Evolutionary conservation across 495 filamentous ascomycete species (phyloP).

Genomic region (Trichodelitschia bisporula): DNA sequence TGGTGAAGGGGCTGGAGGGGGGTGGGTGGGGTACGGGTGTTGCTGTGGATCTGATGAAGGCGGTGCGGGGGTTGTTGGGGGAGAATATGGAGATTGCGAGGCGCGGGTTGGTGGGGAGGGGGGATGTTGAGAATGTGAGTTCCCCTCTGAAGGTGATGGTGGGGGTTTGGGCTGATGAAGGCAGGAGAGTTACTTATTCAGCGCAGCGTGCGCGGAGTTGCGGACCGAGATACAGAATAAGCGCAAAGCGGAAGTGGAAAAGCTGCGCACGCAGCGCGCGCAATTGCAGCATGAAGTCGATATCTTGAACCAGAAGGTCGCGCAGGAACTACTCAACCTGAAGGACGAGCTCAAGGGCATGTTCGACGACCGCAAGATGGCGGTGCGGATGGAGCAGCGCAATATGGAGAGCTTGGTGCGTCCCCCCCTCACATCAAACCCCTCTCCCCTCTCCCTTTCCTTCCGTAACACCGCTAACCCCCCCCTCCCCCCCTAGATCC

Average conservation of each 20-base stretch:
- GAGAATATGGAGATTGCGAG: conserved; percentile 59
- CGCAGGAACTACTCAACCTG: conserved; percentile 50
- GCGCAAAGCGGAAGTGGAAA: conserved; percentile 33
- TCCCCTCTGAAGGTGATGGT: neutral
- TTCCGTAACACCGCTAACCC: conserved; percentile 1
- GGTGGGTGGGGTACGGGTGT: conserved; percentile 46
- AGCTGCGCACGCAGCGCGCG: conserved; percentile 51
- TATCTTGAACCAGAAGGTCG: conserved; percentile 57
- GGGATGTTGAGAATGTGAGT: conserved; percentile 44
- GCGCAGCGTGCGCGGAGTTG: conserved; percentile 81
- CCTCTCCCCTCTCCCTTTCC: conserved; percentile 2
- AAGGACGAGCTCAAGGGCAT: conserved; percentile 84
- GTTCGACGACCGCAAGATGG: conserved; percentile 94
- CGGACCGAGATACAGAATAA: conserved; percentile 45
- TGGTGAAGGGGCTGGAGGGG: conserved; percentile 49
- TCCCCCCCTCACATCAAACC: too few species aligned
- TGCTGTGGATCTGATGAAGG: conserved; percentile 68
- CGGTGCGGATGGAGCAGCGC: conserved; percentile 61
- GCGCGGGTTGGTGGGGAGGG: conserved; percentile 48
- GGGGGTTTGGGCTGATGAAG: neutral
- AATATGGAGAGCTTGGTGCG: conserved; percentile 45
- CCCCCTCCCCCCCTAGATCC: conserved; percentile 27
- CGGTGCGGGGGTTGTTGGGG: conserved; percentile 47
- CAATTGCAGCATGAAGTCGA: conserved; percentile 86
- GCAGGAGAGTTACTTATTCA: conserved; percentile 73